These are phyloP conservation scores for Lenwebbia sp. DNA, from an alignment of 345 rosid genomes.

Conservation along the genomic window DNA sequence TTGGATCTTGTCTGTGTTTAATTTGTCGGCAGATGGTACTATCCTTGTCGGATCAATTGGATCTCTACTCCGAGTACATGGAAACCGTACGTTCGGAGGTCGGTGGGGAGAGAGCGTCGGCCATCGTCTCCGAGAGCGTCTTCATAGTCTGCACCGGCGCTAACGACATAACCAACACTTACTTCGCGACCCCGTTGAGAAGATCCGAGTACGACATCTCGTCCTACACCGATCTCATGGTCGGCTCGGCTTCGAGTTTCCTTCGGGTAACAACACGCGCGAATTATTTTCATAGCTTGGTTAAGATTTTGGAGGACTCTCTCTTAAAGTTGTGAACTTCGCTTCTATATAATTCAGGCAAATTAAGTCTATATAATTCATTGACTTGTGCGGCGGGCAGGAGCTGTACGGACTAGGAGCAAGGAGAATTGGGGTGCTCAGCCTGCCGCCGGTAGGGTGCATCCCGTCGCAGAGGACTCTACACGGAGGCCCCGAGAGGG, in stretches of 20 bases:
- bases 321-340: no score
- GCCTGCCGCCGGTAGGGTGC: conserved; percentile 64
- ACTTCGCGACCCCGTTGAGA: neutral
- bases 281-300: neutral
- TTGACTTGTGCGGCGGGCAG: conserved; percentile 1
- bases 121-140: conserved; percentile 1
- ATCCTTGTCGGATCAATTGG: conserved; percentile 4
- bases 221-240: conserved; percentile 13
- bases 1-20: neutral
- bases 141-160: conserved; percentile 3
- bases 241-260: conserved; percentile 5
- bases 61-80: conserved; percentile 11
- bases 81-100: neutral
- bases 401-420: conserved; percentile 48
- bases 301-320: no score
- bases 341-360: no score
- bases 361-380: no score
- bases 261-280: neutral
- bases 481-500: conserved; percentile 39
- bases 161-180: conserved; percentile 17
- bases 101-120: conserved; percentile 7
- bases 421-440: conserved; percentile 34
- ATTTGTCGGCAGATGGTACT: neutral
- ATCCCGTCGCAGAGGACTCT: conserved; percentile 64
- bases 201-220: neutral